Percentiles rank a stretch among this genome's conserved stretches.
Conservation (phyloP, 352 stramenopile genomes). For the Phytophthora cactorum region DNA sequence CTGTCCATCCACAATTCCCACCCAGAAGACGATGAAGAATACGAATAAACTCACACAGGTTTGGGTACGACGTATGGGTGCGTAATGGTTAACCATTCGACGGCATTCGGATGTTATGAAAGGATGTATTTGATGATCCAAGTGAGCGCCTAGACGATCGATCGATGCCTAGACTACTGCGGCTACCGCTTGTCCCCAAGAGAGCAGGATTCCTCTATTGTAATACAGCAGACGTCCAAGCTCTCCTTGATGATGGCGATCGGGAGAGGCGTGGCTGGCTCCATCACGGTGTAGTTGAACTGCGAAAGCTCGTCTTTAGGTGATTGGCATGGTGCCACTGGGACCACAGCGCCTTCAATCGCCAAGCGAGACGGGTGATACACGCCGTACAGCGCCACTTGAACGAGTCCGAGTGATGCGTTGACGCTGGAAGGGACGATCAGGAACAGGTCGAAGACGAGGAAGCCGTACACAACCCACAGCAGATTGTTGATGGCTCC, state of each 20-base stretch:
- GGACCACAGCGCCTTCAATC: slow-evolving; percentile 21
- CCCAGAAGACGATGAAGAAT: slow-evolving; percentile 35
- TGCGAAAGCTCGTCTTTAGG: slow-evolving; percentile 28
- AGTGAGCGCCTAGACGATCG: slow-evolving; percentile 18
- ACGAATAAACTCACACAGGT: slow-evolving; percentile 29
- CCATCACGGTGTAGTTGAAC: slow-evolving; percentile 37
- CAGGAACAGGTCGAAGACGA: slow-evolving; percentile 65
- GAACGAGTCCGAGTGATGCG: slow-evolving; percentile 50
- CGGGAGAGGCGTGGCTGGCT: slow-evolving; percentile 11
- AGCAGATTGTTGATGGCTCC: slow-evolving; percentile 75
- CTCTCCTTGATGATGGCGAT: slow-evolving; percentile 21
- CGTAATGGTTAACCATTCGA: not conserved
- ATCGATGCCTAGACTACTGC: slow-evolving; percentile 10
- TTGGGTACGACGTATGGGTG: too few relatives aligned
- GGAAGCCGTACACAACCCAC: slow-evolving; percentile 73
- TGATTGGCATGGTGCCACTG: slow-evolving; percentile 13
- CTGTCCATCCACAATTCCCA: slow-evolving; percentile 64
- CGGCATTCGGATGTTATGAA: not conserved
- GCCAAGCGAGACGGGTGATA: slow-evolving; percentile 49
- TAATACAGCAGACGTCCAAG: slow-evolving; percentile 43
- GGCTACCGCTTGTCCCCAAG: slow-evolving; percentile 18
- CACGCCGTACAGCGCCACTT: slow-evolving; percentile 65
- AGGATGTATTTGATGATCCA: slow-evolving; percentile 9
- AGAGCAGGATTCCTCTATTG: slow-evolving; percentile 26
- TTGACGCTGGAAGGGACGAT: slow-evolving; percentile 60